phyloP scores from a whole-genome alignment of 306 rosid species.

The Clitoria ternatea region DNA sequence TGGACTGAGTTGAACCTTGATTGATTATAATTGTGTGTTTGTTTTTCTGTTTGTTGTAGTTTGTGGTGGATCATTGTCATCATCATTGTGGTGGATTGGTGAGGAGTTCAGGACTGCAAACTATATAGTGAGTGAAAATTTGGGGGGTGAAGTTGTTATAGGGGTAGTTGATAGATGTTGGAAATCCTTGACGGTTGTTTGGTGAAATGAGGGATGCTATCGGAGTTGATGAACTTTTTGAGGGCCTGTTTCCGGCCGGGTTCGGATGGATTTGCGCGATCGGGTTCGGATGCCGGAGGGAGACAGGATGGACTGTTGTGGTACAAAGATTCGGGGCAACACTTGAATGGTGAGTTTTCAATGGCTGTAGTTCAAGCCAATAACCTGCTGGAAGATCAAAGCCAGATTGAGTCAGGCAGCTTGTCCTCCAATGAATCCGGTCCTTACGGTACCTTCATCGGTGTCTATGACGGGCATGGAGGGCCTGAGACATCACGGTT shows the following conservation, averaged over 20 bases:
- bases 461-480: slow-evolving; percentile 68
- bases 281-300: slow-evolving; percentile 51
- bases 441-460: slow-evolving; percentile 59
- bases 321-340: slow-evolving; percentile 70
- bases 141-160: slow-evolving; percentile 21
- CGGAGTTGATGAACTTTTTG: slow-evolving; percentile 57
- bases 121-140: slow-evolving; percentile 28
- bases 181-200: slow-evolving; percentile 55
- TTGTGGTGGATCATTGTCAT: slow-evolving; percentile 30
- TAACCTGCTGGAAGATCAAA: slow-evolving; percentile 69
- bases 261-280: slow-evolving; percentile 33
- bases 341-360: slow-evolving; percentile 56
- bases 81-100: slow-evolving; percentile 30
- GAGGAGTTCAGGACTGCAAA: slow-evolving; percentile 30
- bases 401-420: slow-evolving; percentile 64
- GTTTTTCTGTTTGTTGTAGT: slow-evolving; percentile 43
- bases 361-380: slow-evolving; percentile 79
- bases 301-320: slow-evolving; percentile 63
- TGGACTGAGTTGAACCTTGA: not conserved
- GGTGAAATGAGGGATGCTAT: slow-evolving; percentile 76
- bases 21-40: slow-evolving; percentile 27
- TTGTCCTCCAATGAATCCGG: slow-evolving; percentile 54
- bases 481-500: slow-evolving; percentile 69
- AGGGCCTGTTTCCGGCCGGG: slow-evolving; percentile 71
- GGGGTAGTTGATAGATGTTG: slow-evolving; percentile 57